Evolutionary conservation across 495 filamentous ascomycete species (phyloP), one percentile per base, ranked within the genome.

Genomic region (Penicillium manginii): DNA sequence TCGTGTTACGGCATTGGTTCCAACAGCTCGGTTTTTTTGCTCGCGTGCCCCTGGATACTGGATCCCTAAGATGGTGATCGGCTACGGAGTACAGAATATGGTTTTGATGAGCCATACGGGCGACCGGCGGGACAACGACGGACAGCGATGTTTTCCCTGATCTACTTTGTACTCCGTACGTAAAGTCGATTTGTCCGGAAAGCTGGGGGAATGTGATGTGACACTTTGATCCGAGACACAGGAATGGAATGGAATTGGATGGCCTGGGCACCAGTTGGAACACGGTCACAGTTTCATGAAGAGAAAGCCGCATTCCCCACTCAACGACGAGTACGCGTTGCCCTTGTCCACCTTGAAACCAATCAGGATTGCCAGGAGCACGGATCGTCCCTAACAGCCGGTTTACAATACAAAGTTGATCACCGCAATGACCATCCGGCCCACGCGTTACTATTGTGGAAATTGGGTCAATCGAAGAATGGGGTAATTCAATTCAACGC

Each of bases 381-480:
- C 58, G 63, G 65, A 68, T 68, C 65, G 56, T 67, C 61, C 18
- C 32, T 26, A 52, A 53, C 8, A 53, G 39, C 57, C 50, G 50
- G 52, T 14, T 22, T 45, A 26, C 40, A 43, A 18, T 10, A 22
- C 18, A 5, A 48, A 46, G 32, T 21, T 37, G 54, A 22, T 49
- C 39, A 49, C 29, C 52, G 22, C 42, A 18, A 46, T 12, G 31
- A 32, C n/a, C 40, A 49, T 1, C 21, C 0, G 46, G 46, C 10
- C 51, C 31, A 39, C 51, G n/a, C 35, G 6, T 17, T 43, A n/a
- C 8, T 43, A 18, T 17, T 43, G 40, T 43, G 40, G 40, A 43
- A 43, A 43, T 43, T 43, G 40, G 40, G 5, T 19, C 11, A 37
- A 15, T n/a, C 35, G 35, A n/a, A 37, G 35, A 12, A 37, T n/a